A percentile compares a stretch with the other conserved stretches of the same genome.
phyloP scores from a whole-genome alignment of 306 rosid genomes.

The Comarum palustre region DNA sequence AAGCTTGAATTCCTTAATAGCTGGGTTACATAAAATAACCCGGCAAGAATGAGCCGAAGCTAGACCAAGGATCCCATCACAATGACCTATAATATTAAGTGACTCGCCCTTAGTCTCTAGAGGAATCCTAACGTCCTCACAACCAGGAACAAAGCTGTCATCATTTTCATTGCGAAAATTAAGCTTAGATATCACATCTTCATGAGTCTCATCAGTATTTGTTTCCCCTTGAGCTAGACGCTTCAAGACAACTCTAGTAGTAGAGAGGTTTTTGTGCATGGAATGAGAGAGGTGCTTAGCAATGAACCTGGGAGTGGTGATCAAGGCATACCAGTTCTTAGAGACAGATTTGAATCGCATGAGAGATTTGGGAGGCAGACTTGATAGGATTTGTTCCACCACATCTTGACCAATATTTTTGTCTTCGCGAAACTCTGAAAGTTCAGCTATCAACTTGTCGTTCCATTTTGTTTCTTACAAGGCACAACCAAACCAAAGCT shows the following conservation, averaged over 20 bases:
- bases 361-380: background rate
- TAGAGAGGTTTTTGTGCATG: background rate
- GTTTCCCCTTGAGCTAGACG: background rate
- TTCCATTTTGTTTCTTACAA: no score
- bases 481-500: no score
- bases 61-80: background rate
- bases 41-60: background rate
- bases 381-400: background rate
- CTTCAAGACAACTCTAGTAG: background rate
- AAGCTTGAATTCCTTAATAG: background rate
- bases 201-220: background rate
- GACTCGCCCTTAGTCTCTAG: background rate
- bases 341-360: background rate
- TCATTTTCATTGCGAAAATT: background rate
- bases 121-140: background rate
- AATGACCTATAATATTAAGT: background rate
- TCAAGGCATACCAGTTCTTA: background rate
- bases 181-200: background rate
- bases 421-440: background rate
- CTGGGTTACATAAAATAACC: background rate
- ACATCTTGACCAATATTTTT: background rate
- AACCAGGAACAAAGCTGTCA: background rate
- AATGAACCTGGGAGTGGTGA: background rate
- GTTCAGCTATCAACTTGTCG: background rate
- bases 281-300: background rate